phyloP scores from a whole-genome alignment of 2,329 filamentous ascomycete species.

The Rhytidhysteron rufulum region DNA sequence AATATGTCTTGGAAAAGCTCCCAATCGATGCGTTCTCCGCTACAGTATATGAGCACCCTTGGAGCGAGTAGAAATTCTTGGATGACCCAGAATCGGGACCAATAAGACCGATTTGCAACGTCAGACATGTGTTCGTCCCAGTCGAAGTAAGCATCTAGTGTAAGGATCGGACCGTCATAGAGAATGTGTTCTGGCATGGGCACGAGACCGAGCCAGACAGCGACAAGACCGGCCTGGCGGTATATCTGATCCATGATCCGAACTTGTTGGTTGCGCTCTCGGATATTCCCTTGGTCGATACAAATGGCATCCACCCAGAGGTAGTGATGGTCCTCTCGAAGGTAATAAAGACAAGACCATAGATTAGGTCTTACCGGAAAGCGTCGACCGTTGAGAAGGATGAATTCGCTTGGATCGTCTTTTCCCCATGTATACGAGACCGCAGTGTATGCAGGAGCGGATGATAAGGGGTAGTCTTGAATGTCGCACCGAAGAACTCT shows the following conservation, averaged over 20 bases:
- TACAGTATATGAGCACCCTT: not conserved
- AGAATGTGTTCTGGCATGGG: no score
- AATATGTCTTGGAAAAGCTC: no score
- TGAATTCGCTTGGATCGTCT: not conserved
- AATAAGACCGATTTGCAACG: not conserved
- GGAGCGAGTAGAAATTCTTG: not conserved
- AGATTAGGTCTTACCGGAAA: not conserved
- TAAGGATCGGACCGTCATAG: conserved; percentile 21
- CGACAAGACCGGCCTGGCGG: conserved; percentile 1
- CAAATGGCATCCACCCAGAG: conserved; percentile 10
- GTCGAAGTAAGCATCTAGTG: not conserved
- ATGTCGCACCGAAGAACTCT: no score
- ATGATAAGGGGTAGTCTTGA: no score
- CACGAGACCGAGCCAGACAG: conserved; percentile 10
- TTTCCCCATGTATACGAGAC: not conserved
- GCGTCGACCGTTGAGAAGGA: not conserved
- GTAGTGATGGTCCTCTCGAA: not conserved
- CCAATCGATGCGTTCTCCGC: not conserved
- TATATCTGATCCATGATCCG: conserved; percentile 9
- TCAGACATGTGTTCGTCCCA: not conserved
- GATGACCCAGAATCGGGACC: not conserved
- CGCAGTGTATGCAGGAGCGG: not conserved
- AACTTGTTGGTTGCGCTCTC: conserved; percentile 8
- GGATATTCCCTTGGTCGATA: conserved; percentile 6
- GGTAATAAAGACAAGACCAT: not conserved